Base-by-base conservation (phyloP, 2,329 filamentous ascomycete species). In the Paracamarosporium sp. region DNA sequence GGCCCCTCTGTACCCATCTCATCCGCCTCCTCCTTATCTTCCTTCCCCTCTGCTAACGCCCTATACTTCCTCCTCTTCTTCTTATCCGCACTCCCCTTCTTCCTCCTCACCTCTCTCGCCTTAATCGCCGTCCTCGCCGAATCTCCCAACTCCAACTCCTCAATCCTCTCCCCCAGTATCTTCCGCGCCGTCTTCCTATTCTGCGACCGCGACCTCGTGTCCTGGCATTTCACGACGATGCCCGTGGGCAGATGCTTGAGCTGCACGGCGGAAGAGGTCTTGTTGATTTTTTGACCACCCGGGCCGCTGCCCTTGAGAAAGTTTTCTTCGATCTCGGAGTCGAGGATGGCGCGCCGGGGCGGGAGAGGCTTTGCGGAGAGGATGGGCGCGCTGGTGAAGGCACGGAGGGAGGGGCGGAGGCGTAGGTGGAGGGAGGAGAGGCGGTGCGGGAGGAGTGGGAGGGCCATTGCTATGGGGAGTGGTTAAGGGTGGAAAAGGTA, bases 261-360 rank as follows among this genome's bases (percentile, higher is more conserved):
- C 75, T 99, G 95, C 2, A 97, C 94, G 35, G 94, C 94, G 0
- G 92, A 97, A 64, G 89, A 93, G 25, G 95, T 99, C 86, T 99
- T 99, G 80, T 99, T 99, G 80, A 98, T 98, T 76, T 97, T 97
- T 75, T 99, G 95, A 0, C 95, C 95, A 24, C 95, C 95, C 0
- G 95, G 94, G 1, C 95, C 95, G 66, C 87, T 91, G 68, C 95
- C 95, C 75, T 95, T 96, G 59, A 99, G 83, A 78, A 96, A 98
- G 40, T 84, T 85, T 71, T 97, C 91, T 55, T 89, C 88, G 65
- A 98, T 87, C 51, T 97, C 93, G 17, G 83, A 80, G 64, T 97
- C 93, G 12, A 88, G 84, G 20, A 95, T 86, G 12, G 88, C 85
- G 13, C 90, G 89, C 4, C 93, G 88, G 5, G 92, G 89, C 1